Evolutionary conservation across 371 early-diverging fungal genomes (phyloP), one percentile per base, ranked within the genome.

Genomic region (Apophysomyces variabilis): DNA sequence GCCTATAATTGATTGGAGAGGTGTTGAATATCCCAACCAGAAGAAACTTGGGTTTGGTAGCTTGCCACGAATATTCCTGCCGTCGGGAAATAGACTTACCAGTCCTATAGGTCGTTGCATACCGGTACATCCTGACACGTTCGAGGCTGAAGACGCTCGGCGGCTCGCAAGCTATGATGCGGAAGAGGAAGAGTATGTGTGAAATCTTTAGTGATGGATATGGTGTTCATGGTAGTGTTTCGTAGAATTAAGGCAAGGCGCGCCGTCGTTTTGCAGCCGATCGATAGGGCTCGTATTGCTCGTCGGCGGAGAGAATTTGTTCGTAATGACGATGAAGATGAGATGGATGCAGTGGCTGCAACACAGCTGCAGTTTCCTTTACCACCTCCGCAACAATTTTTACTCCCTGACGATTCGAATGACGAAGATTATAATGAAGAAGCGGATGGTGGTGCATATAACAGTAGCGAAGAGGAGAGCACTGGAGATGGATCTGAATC

Each of bases 21-120:
- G 90, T 36, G 85, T 89, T 1, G 87, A 88, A 38, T 92, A 90
- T 71, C 82, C 89, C 5, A 74, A 77, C 36, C 91, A 92, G 65
- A 83, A 78, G 46, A 86, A 80, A 32, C 76, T 84, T 9, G 85
- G 83, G 5, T 89, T 86, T 62, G 92, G 91, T 32, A 66, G 65
- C 35, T n/a, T 8, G 21, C 5, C 7, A 26, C 3, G 21, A 3
- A 7, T 38, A 18, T 5, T 5, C 35, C 43, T 35, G 38, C 21
- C 4, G 2, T 9, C 14, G 21, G n/a, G 61, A 12, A 35, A n/a
- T 14, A 32, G 13, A 56, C 35, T 11, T 4, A 64, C 43, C n/a
- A 61, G 44, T 37, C 41, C 21, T n/a, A 5, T 44, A 72, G 72
- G 75, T 7, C 75, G 83, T 32, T 76, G 75, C 60, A 79, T 90